Conservation (phyloP, 495 filamentous ascomycete species). For the Aspergillus nanangensis region DNA sequence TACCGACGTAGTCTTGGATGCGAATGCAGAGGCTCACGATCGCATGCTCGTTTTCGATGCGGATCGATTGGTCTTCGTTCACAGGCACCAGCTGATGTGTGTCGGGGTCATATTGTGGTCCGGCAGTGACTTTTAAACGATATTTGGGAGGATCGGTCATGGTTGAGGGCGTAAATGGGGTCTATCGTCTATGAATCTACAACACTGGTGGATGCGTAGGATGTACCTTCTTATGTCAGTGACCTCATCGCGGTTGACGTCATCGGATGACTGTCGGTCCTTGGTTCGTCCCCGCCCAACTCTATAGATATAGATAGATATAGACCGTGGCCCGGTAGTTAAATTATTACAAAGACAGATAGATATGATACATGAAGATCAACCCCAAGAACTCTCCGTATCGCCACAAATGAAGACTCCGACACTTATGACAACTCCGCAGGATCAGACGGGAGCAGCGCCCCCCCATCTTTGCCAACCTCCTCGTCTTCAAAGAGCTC, state of each 20-base stretch:
- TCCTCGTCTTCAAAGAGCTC: constrained; percentile 36
- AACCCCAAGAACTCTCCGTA: no score
- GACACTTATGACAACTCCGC: constrained; percentile 24
- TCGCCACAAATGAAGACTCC: no score
- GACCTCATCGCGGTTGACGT: neutral
- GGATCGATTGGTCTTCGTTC: constrained; percentile 55
- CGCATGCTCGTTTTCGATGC: constrained; percentile 56
- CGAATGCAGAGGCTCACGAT: constrained; percentile 63
- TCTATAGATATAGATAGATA: no score
- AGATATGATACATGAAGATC: no score
- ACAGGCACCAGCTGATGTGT: constrained; percentile 67
- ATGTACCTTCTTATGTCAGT: no score
- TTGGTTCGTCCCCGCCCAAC: no score
- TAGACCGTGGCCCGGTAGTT: no score
- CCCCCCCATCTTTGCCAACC: constrained; percentile 4
- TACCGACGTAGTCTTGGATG: constrained; percentile 59
- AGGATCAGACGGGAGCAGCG: constrained; percentile 15
- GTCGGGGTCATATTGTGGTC: constrained; percentile 61
- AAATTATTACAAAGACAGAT: no score
- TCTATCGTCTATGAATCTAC: neutral
- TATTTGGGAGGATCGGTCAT: constrained; percentile 20
- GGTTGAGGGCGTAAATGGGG: no score
- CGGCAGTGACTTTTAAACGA: constrained; percentile 51
- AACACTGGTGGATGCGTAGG: no score
- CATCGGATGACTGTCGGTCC: neutral